Evolutionary conservation across 2,329 filamentous ascomycete genomes (phyloP), one percentile per base, ranked within the genome.

Genomic region (Aplosporella prunicola): DNA sequence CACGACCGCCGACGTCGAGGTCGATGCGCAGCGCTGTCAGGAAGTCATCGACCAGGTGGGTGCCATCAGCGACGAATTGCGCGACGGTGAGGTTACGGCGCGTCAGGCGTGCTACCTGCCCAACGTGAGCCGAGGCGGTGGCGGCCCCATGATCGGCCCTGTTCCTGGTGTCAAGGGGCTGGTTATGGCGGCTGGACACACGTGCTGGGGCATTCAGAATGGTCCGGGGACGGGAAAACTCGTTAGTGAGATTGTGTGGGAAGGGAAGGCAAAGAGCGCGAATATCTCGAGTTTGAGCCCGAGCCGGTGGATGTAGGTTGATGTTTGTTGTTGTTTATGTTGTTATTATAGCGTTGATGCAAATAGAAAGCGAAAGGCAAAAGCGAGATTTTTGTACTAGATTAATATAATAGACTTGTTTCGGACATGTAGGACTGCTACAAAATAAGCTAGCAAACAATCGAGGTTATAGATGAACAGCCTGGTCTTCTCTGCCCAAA

Each of bases 141-240:
- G 78, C n/a, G 78, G 76, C 0, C 89, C 91, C 5, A 60, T 96
- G 33, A 72, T 96, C 16, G 91, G 91, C 0, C 66, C 71, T 36
- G 88, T 87, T 6, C 32, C 32, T 5, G 72, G 73, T 2, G 75
- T 80, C 0, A 73, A 76, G 5, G 87, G 88, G 0, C 52, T 96
- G 28, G 80, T 82, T 57, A 68, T 96, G 42, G 91, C 91, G 0
- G 74, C 85, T 0, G 91, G 91, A 0, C 91, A 98, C 66, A 94
- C 87, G 2, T 96, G 89, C 63, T 98, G 91, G 91, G 91, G 91
- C 0, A 94, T 98, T 15, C 89, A 96, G 64, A 96, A 98, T 63
- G 86, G 79, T 1, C 88, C 89, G 1, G 91, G 73, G 1, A 96
- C 89, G 23, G 64, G 62, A 2, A 65, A 62, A 47, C 41, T 65